Conservation (phyloP, 768 basidiomycete genomes). For the Termitomyces sp. region DNA sequence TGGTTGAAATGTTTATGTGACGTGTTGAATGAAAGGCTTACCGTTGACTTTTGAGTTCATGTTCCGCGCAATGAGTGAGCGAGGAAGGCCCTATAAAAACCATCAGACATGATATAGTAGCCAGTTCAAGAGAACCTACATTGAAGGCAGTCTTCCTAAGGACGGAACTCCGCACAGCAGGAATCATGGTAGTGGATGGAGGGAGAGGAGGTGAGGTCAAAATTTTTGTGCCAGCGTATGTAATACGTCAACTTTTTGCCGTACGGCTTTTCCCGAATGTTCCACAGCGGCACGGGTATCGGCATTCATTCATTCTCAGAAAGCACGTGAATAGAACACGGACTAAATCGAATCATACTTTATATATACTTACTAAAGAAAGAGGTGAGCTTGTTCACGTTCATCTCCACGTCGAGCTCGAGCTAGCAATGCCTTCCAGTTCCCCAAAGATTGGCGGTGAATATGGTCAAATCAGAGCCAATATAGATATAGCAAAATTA, state of each 20-base stretch:
- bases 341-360: too few species aligned
- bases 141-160: conserved; percentile 52
- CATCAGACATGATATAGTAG: conserved; percentile 4
- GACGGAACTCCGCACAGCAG: conserved; percentile 58
- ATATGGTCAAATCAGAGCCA: conserved; percentile 70
- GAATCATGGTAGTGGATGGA: conserved; percentile 68
- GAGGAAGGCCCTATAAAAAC: conserved; percentile 54
- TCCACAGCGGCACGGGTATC: conserved; percentile 31
- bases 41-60: conserved; percentile 96
- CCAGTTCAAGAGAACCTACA: conserved; percentile 41
- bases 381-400: background rate
- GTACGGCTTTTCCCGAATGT: conserved; percentile 40
- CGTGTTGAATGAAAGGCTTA: conserved; percentile 34
- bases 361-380: too few species aligned
- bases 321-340: conserved; percentile 3
- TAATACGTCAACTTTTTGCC: conserved; percentile 30
- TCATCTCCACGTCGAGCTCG: background rate
- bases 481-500: conserved; percentile 61
- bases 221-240: conserved; percentile 43
- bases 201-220: conserved; percentile 39
- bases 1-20: conserved; percentile 5
- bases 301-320: background rate
- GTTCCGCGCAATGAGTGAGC: conserved; percentile 79
- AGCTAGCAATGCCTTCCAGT: conserved; percentile 23
- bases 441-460: conserved; percentile 62